Percentiles rank a stretch among this genome's conserved stretches.
These are phyloP conservation scores for Arthrobotrys pseudoclavata DNA, from an alignment of 2,329 filamentous ascomycete species.

Conservation along the genomic window DNA sequence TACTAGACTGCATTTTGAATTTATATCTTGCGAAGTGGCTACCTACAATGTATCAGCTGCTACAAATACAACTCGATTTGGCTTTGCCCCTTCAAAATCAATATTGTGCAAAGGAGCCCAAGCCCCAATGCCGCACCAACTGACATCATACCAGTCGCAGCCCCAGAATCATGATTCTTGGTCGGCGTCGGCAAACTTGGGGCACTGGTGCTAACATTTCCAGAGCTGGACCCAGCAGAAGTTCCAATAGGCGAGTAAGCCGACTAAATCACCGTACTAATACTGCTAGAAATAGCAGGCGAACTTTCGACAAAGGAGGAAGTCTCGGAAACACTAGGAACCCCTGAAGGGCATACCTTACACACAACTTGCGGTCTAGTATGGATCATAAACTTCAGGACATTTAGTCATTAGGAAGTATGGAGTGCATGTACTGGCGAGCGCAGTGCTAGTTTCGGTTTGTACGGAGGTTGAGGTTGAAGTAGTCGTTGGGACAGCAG, in stretches of 20 bases:
- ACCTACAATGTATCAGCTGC: too few species aligned
- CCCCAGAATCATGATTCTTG: slow-evolving; percentile 9
- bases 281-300: neutral
- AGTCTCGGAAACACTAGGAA: neutral
- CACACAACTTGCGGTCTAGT: slow-evolving; percentile 38
- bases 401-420: slow-evolving; percentile 23
- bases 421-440: slow-evolving; percentile 28
- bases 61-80: neutral
- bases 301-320: neutral
- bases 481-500: neutral
- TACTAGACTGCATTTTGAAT: too few species aligned
- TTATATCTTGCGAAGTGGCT: too few species aligned
- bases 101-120: slow-evolving; percentile 20
- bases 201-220: slow-evolving; percentile 9
- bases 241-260: neutral
- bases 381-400: slow-evolving; percentile 36
- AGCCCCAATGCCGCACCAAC: slow-evolving; percentile 9
- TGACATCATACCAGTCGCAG: slow-evolving; percentile 12
- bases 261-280: neutral
- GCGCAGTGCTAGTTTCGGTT: neutral
- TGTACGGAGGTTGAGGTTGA: neutral
- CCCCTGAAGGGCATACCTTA: neutral
- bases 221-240: neutral
- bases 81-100: slow-evolving; percentile 18
- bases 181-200: slow-evolving; percentile 10